Evolutionary conservation across 176 grass and related monocot genomes (phyloP).

Genomic region (Tillandsia leiboldiana): DNA sequence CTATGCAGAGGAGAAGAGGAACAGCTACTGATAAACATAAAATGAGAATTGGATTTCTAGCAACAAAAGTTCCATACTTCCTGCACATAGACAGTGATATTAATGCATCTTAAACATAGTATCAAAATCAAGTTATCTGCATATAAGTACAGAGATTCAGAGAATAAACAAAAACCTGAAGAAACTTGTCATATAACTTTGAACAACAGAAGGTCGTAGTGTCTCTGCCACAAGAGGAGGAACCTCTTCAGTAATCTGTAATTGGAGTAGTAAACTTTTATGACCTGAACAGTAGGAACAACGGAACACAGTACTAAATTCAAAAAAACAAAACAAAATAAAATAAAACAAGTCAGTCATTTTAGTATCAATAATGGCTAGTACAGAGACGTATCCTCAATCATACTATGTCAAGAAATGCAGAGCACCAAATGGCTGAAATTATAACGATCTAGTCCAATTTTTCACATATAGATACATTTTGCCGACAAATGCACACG

Average conservation of each 20-base stretch:
- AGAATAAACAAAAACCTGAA: constrained; percentile 52
- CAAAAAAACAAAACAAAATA: neutral
- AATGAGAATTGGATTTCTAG: constrained; percentile 65
- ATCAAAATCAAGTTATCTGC: constrained; percentile 17
- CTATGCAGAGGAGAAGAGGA: constrained; percentile 74
- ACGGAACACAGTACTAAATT: neutral
- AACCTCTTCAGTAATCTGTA: constrained; percentile 37
- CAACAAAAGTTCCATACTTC: constrained; percentile 69
- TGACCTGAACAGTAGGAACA: neutral
- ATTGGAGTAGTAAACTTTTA: neutral
- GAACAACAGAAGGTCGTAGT: constrained; percentile 54
- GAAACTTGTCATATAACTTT: constrained; percentile 74
- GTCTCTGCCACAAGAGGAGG: constrained; percentile 24
- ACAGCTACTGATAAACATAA: constrained; percentile 68
- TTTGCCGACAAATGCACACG: too few species aligned
- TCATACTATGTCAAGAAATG: too few species aligned
- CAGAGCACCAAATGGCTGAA: too few species aligned
- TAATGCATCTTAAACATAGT: constrained; percentile 19
- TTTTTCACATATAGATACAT: too few species aligned
- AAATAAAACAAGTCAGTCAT: too few species aligned
- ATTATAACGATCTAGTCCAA: too few species aligned
- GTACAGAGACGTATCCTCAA: too few species aligned
- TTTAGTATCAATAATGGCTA: too few species aligned
- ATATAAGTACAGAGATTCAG: constrained; percentile 8
- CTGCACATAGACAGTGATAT: constrained; percentile 38